Percentiles rank a stretch among this genome's conserved stretches.
These are phyloP conservation scores for Setaria viridis DNA, from an alignment of 202 grass and related monocot genomes.

Conservation along the genomic window DNA sequence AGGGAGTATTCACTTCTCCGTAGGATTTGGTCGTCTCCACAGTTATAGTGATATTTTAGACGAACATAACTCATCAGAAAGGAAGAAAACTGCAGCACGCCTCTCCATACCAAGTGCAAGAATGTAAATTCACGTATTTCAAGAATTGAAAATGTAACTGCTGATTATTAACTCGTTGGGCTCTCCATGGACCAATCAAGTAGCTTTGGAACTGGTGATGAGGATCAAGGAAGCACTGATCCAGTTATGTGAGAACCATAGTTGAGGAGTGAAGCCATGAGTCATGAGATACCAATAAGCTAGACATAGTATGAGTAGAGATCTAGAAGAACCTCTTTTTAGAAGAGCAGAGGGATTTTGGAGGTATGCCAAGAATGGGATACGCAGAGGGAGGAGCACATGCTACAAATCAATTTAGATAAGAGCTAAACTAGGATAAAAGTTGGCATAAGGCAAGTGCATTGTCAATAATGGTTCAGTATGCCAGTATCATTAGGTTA, in stretches of 20 bases:
- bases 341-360: background rate
- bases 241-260: background rate
- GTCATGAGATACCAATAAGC: slow-evolving; percentile 16
- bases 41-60: background rate
- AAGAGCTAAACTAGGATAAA: slow-evolving; percentile 5
- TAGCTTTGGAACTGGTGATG: background rate
- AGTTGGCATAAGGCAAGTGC: background rate
- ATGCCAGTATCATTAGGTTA: slow-evolving; percentile 6
- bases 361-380: background rate
- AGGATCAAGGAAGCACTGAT: background rate
- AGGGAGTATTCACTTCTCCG: slow-evolving; percentile 18
- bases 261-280: slow-evolving; percentile 11
- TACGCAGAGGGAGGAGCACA: background rate
- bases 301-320: background rate
- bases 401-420: slow-evolving; percentile 3
- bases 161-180: slow-evolving; percentile 2
- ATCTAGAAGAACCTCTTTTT: background rate
- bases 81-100: background rate
- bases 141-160: background rate
- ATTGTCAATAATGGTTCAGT: background rate
- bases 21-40: background rate
- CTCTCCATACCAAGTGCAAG: background rate
- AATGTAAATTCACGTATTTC: background rate
- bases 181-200: slow-evolving; percentile 22
- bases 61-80: background rate